phyloP scores from a whole-genome alignment of 2,329 filamentous ascomycete genomes.

The Phaeosphaeria sp. region DNA sequence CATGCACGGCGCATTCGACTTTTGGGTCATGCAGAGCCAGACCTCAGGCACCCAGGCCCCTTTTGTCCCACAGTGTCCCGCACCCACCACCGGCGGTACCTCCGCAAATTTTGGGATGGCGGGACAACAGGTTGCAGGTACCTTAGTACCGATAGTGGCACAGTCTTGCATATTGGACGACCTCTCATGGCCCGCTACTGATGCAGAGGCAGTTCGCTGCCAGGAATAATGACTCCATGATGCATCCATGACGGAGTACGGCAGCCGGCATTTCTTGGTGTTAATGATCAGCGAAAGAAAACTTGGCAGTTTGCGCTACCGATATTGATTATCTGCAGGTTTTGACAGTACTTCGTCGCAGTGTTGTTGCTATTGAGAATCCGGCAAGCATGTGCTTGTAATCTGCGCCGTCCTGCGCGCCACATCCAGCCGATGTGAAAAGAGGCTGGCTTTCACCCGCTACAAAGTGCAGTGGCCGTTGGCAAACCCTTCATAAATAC shows the following conservation, averaged over 20 bases:
- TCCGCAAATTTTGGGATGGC: slow-evolving; percentile 5
- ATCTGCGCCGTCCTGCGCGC: too few relatives aligned
- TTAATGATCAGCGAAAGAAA: neutral
- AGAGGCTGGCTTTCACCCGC: too few relatives aligned
- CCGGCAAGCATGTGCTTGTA: neutral
- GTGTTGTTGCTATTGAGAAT: neutral
- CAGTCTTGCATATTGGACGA: slow-evolving; percentile 17
- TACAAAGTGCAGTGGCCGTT: neutral
- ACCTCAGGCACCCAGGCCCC: neutral
- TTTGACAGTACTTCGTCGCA: neutral
- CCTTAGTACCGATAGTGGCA: slow-evolving; percentile 32
- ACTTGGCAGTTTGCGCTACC: neutral
- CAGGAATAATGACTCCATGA: slow-evolving; percentile 11
- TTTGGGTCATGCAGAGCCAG: neutral
- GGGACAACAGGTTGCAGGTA: slow-evolving; percentile 18
- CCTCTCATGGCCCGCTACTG: slow-evolving; percentile 6
- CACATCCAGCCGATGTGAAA: too few relatives aligned
- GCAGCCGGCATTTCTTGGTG: slow-evolving; percentile 2
- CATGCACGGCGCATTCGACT: neutral
- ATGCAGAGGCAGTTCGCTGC: slow-evolving; percentile 7
- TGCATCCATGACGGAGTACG: slow-evolving; percentile 17
- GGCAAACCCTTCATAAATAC: neutral
- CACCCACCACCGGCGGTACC: neutral
- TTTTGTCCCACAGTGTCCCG: neutral
- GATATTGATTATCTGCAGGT: neutral